Base-by-base conservation (phyloP, 495 filamentous ascomycete species). In the Talaromyces stipitatus region DNA sequence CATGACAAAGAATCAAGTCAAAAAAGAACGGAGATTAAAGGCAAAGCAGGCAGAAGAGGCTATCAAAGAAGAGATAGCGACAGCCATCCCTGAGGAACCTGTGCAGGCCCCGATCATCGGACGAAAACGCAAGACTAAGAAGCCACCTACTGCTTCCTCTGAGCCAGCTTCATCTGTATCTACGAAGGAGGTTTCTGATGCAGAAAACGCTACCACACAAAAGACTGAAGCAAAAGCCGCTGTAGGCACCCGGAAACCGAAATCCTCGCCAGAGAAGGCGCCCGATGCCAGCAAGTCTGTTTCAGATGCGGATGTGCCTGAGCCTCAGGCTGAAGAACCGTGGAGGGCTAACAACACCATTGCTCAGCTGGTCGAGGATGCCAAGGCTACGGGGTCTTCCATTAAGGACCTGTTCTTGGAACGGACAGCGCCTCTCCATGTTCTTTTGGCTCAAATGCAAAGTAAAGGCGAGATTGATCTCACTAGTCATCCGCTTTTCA, bases 111-210 rank as follows among this genome's bases (percentile, higher is more conserved):
- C 91, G 2, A 94, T 97, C 38, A 72, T 94, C 36, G 89, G 89
- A 27, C 76, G 91, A 33, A 95, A 95, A 73, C 92, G 92, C 72
- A 97, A 96, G 74, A 84, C 90, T 62, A 94, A 90, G 76, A 95
- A 92, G 72, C 79, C 78, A 11, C 69, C 73, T 12, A 57, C 64
- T 14, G 62, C 55, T 20, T 69, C 70, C 24, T 69, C 71, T 10
- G 75, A 75, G 9, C 64, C 71, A 0, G 69, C 76, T 2, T 73
- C 72, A 10, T 62, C 70, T 11, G 65, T 66, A 0, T 62, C 71
- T n/a, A 78, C 78, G 3, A 41, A 72, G 23, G 64, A 70, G 11
- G 47, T 64, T 20, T 33, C 56, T 27, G 65, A 69, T 26, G 33
- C 6, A 4, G 54, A 55, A 27, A 46, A 43, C 14, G 22, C n/a